Conservation (phyloP, 169 alveolate genomes). For the Haemoproteus tartakovskyi region DNA sequence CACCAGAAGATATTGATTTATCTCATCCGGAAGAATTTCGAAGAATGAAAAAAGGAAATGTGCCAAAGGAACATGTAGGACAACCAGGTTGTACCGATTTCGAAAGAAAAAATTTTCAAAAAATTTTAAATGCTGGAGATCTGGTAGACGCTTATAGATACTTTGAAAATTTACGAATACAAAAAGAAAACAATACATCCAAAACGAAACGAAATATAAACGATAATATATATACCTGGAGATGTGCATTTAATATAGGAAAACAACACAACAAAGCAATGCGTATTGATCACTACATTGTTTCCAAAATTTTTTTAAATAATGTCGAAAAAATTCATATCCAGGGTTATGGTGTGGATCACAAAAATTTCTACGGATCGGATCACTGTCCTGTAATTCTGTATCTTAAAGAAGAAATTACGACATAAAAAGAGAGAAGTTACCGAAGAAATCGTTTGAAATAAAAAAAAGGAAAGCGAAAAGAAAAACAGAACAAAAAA, state of each 20-base stretch:
- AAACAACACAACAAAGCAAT: constrained; percentile 43
- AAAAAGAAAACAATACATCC: background rate
- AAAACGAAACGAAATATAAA: constrained; percentile 1
- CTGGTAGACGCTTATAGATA: constrained; percentile 36
- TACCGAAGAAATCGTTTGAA: background rate
- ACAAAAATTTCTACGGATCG: constrained; percentile 50
- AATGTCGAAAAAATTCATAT: constrained; percentile 18
- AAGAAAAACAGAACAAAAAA: background rate
- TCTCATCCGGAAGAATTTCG: constrained; percentile 60
- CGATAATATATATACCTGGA: constrained; percentile 58
- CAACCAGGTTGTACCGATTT: constrained; percentile 64
- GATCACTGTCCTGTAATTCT: constrained; percentile 61
- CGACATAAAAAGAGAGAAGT: background rate
- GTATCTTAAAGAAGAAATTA: constrained; percentile 9
- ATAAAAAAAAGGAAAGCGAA: too few relatives aligned
- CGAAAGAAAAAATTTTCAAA: constrained; percentile 34
- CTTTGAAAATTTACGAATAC: background rate
- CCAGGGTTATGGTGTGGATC: constrained; percentile 46
- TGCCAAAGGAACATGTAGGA: constrained; percentile 45
- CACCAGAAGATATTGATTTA: constrained; percentile 52
- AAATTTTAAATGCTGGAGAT: constrained; percentile 28
- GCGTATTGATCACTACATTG: constrained; percentile 54
- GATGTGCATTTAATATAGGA: constrained; percentile 49
- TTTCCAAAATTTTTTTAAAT: constrained; percentile 16
- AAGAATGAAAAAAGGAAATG: constrained; percentile 58